phyloP scores from a whole-genome alignment of 2,329 filamentous ascomycete species.

The Penicillium oxalicum region DNA sequence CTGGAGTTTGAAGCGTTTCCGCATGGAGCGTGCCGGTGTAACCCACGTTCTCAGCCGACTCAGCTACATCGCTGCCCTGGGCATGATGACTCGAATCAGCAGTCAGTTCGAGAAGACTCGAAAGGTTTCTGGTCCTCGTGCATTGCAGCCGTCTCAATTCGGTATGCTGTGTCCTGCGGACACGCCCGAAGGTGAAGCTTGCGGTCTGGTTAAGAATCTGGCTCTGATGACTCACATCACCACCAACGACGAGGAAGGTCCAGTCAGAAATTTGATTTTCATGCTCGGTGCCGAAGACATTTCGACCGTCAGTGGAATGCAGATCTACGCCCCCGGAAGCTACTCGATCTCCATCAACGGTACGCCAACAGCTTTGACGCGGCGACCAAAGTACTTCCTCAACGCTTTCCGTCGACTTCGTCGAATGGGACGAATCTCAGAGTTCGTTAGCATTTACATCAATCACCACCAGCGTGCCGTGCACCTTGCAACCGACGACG shows the following conservation, averaged over 20 bases:
- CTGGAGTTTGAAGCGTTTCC: constrained; percentile 96
- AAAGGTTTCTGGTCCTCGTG: constrained; percentile 92
- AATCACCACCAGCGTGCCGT: constrained; percentile 89
- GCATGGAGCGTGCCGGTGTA: constrained; percentile 95
- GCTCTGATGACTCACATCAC: constrained; percentile 99
- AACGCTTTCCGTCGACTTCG: constrained; percentile 79
- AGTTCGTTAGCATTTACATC: constrained; percentile 94
- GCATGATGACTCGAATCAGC: constrained; percentile 99
- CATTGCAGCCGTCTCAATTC: constrained; percentile 93
- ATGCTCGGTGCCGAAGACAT: constrained; percentile 80
- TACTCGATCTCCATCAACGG: constrained; percentile 95
- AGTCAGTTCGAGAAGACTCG: constrained; percentile 98
- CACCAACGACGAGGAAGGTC: constrained; percentile 88
- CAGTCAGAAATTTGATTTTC: constrained; percentile 80
- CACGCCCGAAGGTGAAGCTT: constrained; percentile 97
- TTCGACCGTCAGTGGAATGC: constrained; percentile 70
- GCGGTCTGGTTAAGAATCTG: constrained; percentile 95
- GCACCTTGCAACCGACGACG: constrained; percentile 94
- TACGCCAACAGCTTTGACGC: constrained; percentile 82
- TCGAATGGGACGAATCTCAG: constrained; percentile 84
- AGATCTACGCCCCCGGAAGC: constrained; percentile 76
- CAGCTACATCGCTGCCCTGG: constrained; percentile 92
- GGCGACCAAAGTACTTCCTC: constrained; percentile 79
- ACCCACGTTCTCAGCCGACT: constrained; percentile 92
- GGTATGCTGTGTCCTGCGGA: constrained; percentile 97